These are phyloP conservation scores for Alternaria sp. DNA, from an alignment of 2,329 filamentous ascomycete genomes.

Conservation along the genomic window DNA sequence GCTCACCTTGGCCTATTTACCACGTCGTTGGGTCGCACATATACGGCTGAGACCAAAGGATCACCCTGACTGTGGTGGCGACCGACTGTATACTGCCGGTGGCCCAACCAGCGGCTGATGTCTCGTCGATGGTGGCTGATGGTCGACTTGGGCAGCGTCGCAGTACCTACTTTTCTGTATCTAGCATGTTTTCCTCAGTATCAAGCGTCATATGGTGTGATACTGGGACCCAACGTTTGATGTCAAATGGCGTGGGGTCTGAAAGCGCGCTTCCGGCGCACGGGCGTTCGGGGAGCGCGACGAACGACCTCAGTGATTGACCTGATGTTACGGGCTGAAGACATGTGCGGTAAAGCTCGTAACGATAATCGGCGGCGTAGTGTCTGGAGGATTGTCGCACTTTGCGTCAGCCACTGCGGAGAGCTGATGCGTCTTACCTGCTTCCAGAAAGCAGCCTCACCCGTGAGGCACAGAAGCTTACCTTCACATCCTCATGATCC, in stretches of 20 bases:
- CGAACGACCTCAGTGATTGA: background rate
- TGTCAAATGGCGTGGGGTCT: background rate
- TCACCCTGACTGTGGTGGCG: constrained; percentile 9
- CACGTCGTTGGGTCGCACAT: constrained; percentile 5
- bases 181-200: background rate
- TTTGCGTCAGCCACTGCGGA: background rate
- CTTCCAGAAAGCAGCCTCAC: constrained; percentile 5
- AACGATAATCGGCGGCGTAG: background rate
- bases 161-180: background rate
- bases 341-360: background rate
- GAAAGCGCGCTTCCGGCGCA: constrained; percentile 3
- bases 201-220: background rate
- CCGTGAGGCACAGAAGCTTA: constrained; percentile 12
- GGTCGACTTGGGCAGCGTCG: background rate
- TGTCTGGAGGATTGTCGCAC: background rate
- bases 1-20: constrained; percentile 4
- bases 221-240: background rate
- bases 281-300: background rate
- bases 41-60: constrained; percentile 9
- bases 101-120: background rate
- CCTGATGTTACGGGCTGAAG: background rate
- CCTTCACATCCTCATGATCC: background rate
- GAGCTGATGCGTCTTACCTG: background rate
- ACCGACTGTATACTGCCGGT: constrained; percentile 9
- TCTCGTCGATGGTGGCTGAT: background rate